phyloP scores from a whole-genome alignment of 805 yeast genomes.

The Maudiozyma turicensis region DNA sequence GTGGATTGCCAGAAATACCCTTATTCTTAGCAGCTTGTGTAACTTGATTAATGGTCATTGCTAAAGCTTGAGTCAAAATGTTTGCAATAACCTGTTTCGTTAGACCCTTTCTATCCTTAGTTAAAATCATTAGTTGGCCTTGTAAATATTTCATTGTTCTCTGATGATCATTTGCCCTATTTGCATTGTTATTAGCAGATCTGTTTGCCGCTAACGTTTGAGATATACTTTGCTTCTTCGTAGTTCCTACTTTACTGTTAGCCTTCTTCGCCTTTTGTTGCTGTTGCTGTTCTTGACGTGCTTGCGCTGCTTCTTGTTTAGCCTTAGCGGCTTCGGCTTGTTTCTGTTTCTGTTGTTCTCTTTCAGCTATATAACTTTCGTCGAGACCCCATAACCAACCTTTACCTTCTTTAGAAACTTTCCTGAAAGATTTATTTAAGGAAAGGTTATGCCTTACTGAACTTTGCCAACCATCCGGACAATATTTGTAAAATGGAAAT shows the following conservation, averaged over 20 bases:
- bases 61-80: constrained; percentile 80
- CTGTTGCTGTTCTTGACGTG: constrained; percentile 44
- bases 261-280: constrained; percentile 27
- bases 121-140: constrained; percentile 71
- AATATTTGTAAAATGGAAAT: constrained; percentile 85
- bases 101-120: constrained; percentile 66
- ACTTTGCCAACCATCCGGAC: constrained; percentile 97
- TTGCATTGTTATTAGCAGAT: constrained; percentile 9
- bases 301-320: constrained; percentile 45
- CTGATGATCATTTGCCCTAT: constrained; percentile 30
- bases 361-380: constrained; percentile 72
- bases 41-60: constrained; percentile 86
- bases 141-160: constrained; percentile 73
- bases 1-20: constrained; percentile 70
- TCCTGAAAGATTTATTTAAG: constrained; percentile 73
- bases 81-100: constrained; percentile 78
- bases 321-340: constrained; percentile 58
- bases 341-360: constrained; percentile 62
- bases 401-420: constrained; percentile 77
- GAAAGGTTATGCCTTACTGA: constrained; percentile 85
- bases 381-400: constrained; percentile 95
- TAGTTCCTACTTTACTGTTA: constrained; percentile 8
- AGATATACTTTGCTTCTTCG: constrained; percentile 30
- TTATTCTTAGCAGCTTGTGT: constrained; percentile 80
- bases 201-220: constrained; percentile 27